Base-by-base conservation (phyloP, 2,329 filamentous ascomycete species). In the Meredithiella fracta region DNA sequence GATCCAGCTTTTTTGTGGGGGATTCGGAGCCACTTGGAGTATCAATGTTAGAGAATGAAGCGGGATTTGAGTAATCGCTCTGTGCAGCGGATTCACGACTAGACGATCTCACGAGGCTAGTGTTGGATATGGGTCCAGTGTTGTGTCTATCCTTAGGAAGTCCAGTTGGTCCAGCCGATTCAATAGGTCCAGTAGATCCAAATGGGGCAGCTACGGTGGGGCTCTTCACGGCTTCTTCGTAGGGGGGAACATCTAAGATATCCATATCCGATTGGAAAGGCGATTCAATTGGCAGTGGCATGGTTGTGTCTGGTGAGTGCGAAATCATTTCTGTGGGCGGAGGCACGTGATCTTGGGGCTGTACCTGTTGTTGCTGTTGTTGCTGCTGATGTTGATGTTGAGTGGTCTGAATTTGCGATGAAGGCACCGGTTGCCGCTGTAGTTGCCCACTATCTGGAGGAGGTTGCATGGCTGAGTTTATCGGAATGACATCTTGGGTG, bases 11-110 rank as follows among this genome's bases (percentile, higher is more conserved):
- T 70, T 94, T 95, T 0, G 76, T 72, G 0, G 88, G 87, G 3
- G 89, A 92, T 3, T 76, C 73, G 63, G 83, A 83, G 3, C 80
- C 83, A 63, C 83, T 91, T 23, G 40, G 42, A 3, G 78, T 74
- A 38, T 95, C 91, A 56, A 86, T 77, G 68, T 87, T 94, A 40
- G 88, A 92, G 68, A 91, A 82, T 1, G 89, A 95, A 3, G 86
- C 94, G 37, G 86, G 85, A 62, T 88, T 87, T 2, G 89, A 94
- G 65, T 87, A 86, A 61, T 96, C 91, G 68, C 91, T 97, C 62
- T 86, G 83, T n/a, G 47, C 49, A n/a, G 51, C 31, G 51, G 87
- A 92, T 64, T 94, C 90, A 61, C 86, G 80, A 66, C 88, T 95
- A 14, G 84, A 84, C 50, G 89, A 87, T 49, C 89, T 78, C 52